Evolutionary conservation across 2,329 filamentous ascomycete genomes (phyloP).

Genomic region (Aspergillus terreus): DNA sequence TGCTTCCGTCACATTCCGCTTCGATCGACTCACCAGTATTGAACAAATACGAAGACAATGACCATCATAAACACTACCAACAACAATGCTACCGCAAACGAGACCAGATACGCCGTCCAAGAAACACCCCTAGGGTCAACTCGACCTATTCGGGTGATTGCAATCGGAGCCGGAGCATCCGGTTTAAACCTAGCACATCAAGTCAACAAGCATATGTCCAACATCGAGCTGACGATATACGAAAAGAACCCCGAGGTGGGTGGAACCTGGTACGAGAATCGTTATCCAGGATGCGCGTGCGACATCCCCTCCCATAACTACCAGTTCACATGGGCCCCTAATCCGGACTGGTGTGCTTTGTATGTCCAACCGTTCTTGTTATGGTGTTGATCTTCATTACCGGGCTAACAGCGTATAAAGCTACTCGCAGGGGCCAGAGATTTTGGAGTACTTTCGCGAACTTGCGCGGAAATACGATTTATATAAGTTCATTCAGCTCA

Average conservation of each 20-base stretch:
- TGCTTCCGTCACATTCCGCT: no score
- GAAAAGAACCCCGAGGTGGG: background rate
- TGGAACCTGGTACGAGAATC: background rate
- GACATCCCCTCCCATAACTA: constrained; percentile 7
- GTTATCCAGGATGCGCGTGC: background rate
- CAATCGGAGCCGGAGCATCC: background rate
- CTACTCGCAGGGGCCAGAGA: background rate
- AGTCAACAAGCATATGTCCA: background rate
- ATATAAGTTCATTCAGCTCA: constrained; percentile 1
- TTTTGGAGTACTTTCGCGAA: background rate
- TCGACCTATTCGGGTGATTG: background rate
- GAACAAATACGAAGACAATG: no score
- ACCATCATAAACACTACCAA: background rate
- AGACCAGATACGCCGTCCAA: background rate
- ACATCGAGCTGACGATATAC: constrained; percentile 4
- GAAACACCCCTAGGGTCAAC: background rate
- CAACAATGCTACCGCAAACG: background rate
- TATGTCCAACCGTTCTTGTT: background rate
- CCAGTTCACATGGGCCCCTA: constrained; percentile 6
- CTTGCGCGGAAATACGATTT: background rate
- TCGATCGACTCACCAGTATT: no score
- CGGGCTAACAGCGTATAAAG: background rate
- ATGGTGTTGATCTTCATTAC: background rate
- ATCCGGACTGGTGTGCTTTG: constrained; percentile 5
- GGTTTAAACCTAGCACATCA: constrained; percentile 2